Base-by-base conservation (phyloP, 768 basidiomycete species). In the Collybia mongolica region DNA sequence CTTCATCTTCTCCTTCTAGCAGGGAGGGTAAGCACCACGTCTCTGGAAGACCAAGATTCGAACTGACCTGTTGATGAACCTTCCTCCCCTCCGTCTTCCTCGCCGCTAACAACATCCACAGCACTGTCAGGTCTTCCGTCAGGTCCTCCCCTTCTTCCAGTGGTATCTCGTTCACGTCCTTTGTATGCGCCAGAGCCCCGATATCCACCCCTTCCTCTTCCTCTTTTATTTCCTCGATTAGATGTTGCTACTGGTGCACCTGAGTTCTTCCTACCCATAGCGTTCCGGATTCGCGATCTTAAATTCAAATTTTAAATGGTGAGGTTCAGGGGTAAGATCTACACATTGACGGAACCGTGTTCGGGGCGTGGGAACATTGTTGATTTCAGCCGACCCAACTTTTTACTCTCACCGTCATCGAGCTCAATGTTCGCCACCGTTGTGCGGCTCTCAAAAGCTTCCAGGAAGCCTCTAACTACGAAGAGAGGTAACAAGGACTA, bases 401-500 rank as follows among this genome's bases (percentile, higher is more conserved):
- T 24, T 20, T 41, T 17, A 24, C 39, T 19, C 18, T 26, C 22
- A 24, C 39, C 46, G 28, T 44, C 46, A 32, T 32, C 44, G 43
- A 46, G 48, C 54, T 23, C 55, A 39, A 92, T 92, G 90, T 77
- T 83, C 60, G 80, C 88, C 4, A 87, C 91, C 18, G 64, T 80
- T 14, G 74, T 72, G n/a, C 73, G 82, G 48, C 72, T 86, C 2
- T 90, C 89, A 26, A 95, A 93, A 63, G 94, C 94, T 18, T 92
- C 90, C 0, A 77, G 96, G 49, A 75, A 83, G 20, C 81, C 93
- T 2, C 73, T 98, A 44, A 93, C 88, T 0, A 76, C 90, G 0
- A 98, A 98, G 66, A 72, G 84, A 41, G 96, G 82, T 14, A 97
- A 97, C 73, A 98, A 98, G 62, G 93, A 99, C 63, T 98, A 78